Conservation (phyloP, 1,284 basidiomycete genomes). For the Austroboletus olivaceoglutinosus region DNA sequence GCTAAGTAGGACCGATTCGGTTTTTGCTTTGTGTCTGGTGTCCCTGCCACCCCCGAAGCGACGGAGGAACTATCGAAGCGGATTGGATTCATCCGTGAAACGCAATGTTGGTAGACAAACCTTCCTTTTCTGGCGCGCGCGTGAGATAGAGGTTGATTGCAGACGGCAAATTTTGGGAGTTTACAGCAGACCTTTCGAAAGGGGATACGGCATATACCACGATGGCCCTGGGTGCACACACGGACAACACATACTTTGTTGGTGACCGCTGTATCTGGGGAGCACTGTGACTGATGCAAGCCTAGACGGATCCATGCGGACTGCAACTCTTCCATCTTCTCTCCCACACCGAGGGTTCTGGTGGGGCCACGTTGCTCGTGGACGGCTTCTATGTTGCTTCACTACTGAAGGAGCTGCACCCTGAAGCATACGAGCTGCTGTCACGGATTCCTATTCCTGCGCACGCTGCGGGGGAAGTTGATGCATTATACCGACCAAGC, state of each 20-base stretch:
- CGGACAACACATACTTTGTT: constrained; percentile 94
- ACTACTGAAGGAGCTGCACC: constrained; percentile 71
- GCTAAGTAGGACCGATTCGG: constrained; percentile 73
- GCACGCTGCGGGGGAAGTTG: constrained; percentile 84
- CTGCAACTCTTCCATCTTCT: constrained; percentile 95
- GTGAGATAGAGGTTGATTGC: constrained; percentile 1
- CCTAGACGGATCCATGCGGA: constrained; percentile 86
- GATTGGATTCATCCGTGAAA: constrained; percentile 90
- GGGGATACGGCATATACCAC: constrained; percentile 93
- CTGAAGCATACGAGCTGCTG: constrained; percentile 71
- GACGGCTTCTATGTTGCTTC: constrained; percentile 94
- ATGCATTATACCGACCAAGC: constrained; percentile 61
- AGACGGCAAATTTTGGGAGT: constrained; percentile 97
- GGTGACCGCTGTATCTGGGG: constrained; percentile 21
- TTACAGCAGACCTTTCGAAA: constrained; percentile 88
- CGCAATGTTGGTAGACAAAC: constrained; percentile 65
- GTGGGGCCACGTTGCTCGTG: constrained; percentile 87
- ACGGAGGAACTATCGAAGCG: constrained; percentile 78
- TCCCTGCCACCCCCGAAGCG: constrained; percentile 78
- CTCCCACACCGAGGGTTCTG: constrained; percentile 77
- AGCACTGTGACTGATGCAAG: constrained; percentile 13
- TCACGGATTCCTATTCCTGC: constrained; percentile 71
- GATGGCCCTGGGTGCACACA: constrained; percentile 86
- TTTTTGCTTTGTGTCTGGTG: constrained; percentile 84
- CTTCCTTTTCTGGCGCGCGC: constrained; percentile 3